Evolutionary conservation across 257 asterid species (phyloP).

Genomic region (Solanum appendiculatum): DNA sequence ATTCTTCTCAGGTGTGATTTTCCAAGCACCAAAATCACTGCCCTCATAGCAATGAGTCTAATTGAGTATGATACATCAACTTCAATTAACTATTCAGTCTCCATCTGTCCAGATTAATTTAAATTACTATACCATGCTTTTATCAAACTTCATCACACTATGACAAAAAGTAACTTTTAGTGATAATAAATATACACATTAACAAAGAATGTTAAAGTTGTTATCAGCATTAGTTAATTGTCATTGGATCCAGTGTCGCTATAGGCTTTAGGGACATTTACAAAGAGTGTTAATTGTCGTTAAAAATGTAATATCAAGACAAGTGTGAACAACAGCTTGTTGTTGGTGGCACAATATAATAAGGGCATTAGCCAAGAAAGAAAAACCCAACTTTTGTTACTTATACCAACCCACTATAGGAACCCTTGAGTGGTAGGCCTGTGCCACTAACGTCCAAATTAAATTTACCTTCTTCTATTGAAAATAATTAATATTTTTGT

Average conservation of each 20-base stretch:
- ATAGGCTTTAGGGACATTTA: fast-evolving
- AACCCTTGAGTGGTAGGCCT: background rate
- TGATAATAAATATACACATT: too few relatives aligned
- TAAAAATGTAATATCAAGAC: background rate
- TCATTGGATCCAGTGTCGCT: too few relatives aligned
- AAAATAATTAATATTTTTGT: background rate
- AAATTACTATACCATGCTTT: background rate
- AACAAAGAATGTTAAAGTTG: too few relatives aligned
- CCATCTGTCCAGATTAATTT: background rate
- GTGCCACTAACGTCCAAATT: too few relatives aligned
- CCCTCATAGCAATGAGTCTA: background rate
- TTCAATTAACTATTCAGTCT: background rate
- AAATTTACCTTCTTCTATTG: background rate
- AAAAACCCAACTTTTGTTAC: background rate
- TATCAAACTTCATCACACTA: background rate
- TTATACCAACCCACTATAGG: background rate
- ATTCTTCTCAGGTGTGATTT: background rate
- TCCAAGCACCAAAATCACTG: background rate
- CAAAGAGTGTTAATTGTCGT: too few relatives aligned
- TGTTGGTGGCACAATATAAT: background rate
- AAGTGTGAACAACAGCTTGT: background rate
- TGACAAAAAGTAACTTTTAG: too few relatives aligned
- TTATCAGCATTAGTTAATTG: too few relatives aligned
- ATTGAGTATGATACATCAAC: background rate
- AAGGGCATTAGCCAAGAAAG: background rate